Percentiles rank a stretch among this genome's conserved stretches.
These are phyloP conservation scores for Mycena kentingensis DNA, from an alignment of 768 basidiomycete genomes.

Conservation along the genomic window DNA sequence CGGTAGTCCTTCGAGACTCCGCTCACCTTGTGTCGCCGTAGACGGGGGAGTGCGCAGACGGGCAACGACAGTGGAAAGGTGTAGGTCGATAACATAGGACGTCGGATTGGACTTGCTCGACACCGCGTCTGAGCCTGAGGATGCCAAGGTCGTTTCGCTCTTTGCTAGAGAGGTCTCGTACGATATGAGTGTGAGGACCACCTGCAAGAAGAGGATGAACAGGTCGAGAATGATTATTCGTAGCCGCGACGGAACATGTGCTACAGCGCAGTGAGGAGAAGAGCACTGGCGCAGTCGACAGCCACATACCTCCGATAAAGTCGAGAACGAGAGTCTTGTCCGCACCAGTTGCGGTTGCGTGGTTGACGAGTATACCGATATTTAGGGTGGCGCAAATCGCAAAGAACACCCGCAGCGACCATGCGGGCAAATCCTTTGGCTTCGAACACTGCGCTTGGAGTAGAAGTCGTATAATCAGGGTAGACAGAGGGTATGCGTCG, in stretches of 20 bases:
- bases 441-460: slow-evolving; percentile 68
- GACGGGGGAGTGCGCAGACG: slow-evolving; percentile 57
- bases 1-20: slow-evolving; percentile 44
- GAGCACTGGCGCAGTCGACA: not conserved
- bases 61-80: slow-evolving; percentile 50
- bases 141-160: slow-evolving; percentile 45
- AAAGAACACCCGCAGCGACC: slow-evolving; percentile 72
- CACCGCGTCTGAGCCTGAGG: slow-evolving; percentile 18
- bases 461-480: slow-evolving; percentile 53
- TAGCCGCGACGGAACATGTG: slow-evolving; percentile 60
- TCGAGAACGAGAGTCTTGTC: slow-evolving; percentile 70
- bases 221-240: slow-evolving; percentile 70
- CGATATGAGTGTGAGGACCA: slow-evolving; percentile 65
- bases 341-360: slow-evolving; percentile 51
- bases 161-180: slow-evolving; percentile 60
- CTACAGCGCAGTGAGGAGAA: slow-evolving; percentile 33
- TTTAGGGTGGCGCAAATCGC: slow-evolving; percentile 60
- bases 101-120: slow-evolving; percentile 30
- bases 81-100: slow-evolving; percentile 66
- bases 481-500: slow-evolving; percentile 5
- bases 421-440: slow-evolving; percentile 62
- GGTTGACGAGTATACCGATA: slow-evolving; percentile 59
- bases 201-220: slow-evolving; percentile 66
- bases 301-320: slow-evolving; percentile 58
- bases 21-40: slow-evolving; percentile 18